Evolutionary conservation across 306 rosid species (phyloP).

Genomic region (Fragaria nilgerrensis): DNA sequence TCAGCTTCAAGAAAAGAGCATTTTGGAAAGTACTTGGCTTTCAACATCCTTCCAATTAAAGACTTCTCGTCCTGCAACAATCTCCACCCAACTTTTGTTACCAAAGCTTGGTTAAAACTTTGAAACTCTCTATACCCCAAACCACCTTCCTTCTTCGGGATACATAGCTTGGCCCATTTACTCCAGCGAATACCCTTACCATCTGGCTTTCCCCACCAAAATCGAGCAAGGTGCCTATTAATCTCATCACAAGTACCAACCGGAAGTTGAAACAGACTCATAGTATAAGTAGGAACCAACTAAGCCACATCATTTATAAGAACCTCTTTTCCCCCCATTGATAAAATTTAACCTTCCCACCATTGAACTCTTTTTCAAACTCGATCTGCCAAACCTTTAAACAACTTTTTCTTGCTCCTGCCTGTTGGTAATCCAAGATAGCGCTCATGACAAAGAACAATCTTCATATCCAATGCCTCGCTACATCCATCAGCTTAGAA

Average conservation of each 20-base stretch:
- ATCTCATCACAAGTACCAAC: background rate
- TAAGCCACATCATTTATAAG: background rate
- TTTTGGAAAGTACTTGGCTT: background rate
- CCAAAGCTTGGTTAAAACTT: background rate
- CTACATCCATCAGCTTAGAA: background rate
- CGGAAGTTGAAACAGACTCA: background rate
- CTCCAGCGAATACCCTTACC: background rate
- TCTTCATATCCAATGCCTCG: too few relatives aligned
- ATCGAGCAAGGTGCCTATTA: background rate
- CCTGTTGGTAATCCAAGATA: too few relatives aligned
- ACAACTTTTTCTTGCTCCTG: too few relatives aligned
- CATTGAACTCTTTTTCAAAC: too few relatives aligned
- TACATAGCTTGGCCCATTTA: background rate
- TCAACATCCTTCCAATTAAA: background rate
- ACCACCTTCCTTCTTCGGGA: background rate
- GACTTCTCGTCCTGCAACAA: background rate
- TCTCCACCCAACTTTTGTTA: background rate
- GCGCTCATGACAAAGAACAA: too few relatives aligned
- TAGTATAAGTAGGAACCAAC: background rate
- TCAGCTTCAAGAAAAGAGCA: background rate
- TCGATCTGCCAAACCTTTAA: too few relatives aligned
- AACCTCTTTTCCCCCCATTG: too few relatives aligned
- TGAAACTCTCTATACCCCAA: background rate
- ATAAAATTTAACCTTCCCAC: background rate
- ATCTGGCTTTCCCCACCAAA: background rate